These are phyloP conservation scores for Candida dubliniensis DNA, from an alignment of 1,139 yeast genomes.

Conservation along the genomic window DNA sequence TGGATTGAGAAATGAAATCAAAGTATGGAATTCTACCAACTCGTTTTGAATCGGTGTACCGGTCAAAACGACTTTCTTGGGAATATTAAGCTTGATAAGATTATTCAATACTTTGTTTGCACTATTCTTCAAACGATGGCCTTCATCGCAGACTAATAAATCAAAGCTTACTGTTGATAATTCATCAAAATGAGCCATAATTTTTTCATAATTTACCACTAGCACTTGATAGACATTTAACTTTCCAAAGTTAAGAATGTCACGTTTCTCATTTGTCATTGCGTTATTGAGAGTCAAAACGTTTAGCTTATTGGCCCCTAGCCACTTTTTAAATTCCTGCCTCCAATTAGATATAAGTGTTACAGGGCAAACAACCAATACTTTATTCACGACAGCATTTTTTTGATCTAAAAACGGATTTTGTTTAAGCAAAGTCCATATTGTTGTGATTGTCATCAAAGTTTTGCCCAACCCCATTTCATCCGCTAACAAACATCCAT, in stretches of 20 bases:
- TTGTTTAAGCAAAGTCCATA: constrained; percentile 84
- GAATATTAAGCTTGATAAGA: constrained; percentile 55
- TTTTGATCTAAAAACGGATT: constrained; percentile 49
- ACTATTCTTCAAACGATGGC: constrained; percentile 77
- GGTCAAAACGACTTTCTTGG: constrained; percentile 63
- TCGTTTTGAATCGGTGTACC: constrained; percentile 98
- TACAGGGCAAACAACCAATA: constrained; percentile 87
- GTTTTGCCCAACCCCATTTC: constrained; percentile 99
- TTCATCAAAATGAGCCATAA: constrained; percentile 57
- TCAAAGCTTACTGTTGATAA: constrained; percentile 58
- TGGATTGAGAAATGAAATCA: constrained; percentile 83
- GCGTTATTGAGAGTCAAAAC: constrained; percentile 55
- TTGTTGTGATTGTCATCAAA: constrained; percentile 73
- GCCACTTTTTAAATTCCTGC: constrained; percentile 87
- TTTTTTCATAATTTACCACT: constrained; percentile 85
- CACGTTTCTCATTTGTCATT: constrained; percentile 55
- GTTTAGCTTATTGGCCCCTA: constrained; percentile 63
- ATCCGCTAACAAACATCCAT: constrained; percentile 87
- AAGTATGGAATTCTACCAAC: constrained; percentile 75
- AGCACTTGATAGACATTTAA: constrained; percentile 79
- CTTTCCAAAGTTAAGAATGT: constrained; percentile 59
- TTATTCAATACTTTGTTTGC: constrained; percentile 69
- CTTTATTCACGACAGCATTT: constrained; percentile 49
- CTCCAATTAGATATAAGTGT: constrained; percentile 88
- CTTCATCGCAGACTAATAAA: constrained; percentile 89